Percentiles rank a stretch among this genome's conserved stretches.
These are phyloP conservation scores for Aspergillus arachidicola DNA, from an alignment of 2,329 filamentous ascomycete species.

Conservation along the genomic window DNA sequence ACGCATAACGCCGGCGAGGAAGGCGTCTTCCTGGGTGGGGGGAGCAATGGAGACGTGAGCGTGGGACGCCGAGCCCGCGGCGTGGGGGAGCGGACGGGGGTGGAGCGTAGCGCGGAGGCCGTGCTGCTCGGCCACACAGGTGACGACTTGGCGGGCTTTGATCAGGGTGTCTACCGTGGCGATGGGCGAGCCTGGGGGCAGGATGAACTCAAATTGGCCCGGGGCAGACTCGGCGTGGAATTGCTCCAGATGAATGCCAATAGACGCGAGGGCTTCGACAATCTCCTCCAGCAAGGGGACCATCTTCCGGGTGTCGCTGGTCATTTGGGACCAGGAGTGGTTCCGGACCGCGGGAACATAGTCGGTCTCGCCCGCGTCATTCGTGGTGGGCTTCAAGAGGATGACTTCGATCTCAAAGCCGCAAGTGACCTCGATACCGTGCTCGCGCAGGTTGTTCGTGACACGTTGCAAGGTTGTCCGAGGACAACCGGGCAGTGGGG, in stretches of 20 bases:
- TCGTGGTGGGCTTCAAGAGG: slow-evolving; percentile 59
- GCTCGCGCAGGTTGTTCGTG: slow-evolving; percentile 55
- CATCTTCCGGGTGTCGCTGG: slow-evolving; percentile 61
- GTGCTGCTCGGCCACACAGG: slow-evolving; percentile 63
- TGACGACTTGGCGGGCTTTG: slow-evolving; percentile 70
- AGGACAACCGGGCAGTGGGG: slow-evolving; percentile 62
- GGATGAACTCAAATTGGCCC: slow-evolving; percentile 77
- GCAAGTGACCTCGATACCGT: slow-evolving; percentile 62
- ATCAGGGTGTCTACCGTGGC: slow-evolving; percentile 72
- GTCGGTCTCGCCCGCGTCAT: slow-evolving; percentile 30
- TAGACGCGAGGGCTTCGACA: slow-evolving; percentile 58
- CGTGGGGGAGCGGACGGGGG: slow-evolving; percentile 62
- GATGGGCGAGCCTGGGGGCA: slow-evolving; percentile 65
- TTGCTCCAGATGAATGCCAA: slow-evolving; percentile 69
- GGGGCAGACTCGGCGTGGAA: slow-evolving; percentile 73
- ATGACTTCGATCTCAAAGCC: slow-evolving; percentile 85
- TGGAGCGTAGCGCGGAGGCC: slow-evolving; percentile 71
- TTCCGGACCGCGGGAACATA: slow-evolving; percentile 58
- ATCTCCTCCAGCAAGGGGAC: slow-evolving; percentile 67
- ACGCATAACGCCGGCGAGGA: slow-evolving; percentile 71
- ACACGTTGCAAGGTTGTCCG: slow-evolving; percentile 63
- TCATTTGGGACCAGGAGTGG: slow-evolving; percentile 72
- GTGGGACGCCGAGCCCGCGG: slow-evolving; percentile 68
- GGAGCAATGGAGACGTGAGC: slow-evolving; percentile 64
- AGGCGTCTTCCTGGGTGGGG: slow-evolving; percentile 55